Percentiles rank a stretch among this genome's conserved stretches.
Conservation (phyloP, 2,329 filamentous ascomycete genomes). For the Scortechinia acanthostroma region DNA sequence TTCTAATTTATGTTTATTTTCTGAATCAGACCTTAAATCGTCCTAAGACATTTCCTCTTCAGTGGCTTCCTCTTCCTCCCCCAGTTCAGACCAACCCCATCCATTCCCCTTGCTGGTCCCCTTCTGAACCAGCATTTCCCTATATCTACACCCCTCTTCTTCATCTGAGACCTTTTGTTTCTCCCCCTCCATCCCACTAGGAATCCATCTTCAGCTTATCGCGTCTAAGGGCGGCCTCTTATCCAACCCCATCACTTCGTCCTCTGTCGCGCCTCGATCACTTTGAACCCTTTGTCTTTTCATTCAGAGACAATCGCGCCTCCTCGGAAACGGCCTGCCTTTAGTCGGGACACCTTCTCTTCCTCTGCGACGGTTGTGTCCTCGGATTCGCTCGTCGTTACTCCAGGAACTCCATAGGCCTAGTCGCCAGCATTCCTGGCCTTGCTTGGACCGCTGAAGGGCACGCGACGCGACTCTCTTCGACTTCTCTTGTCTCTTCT, state of each 20-base stretch:
- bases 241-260: background rate
- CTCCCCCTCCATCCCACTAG: background rate
- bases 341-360: too few species aligned
- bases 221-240: too few species aligned
- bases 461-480: background rate
- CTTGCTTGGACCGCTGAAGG: background rate
- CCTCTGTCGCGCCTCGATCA: background rate
- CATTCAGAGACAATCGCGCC: too few species aligned
- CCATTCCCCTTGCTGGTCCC: too few species aligned
- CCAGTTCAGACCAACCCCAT: too few species aligned
- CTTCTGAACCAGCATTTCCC: too few species aligned
- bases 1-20: too few species aligned
- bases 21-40: too few species aligned
- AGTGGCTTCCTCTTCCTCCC: too few species aligned
- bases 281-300: background rate
- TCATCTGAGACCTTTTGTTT: background rate
- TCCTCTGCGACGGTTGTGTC: background rate
- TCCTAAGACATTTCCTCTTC: too few species aligned
- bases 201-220: background rate
- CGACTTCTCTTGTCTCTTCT: background rate
- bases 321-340: background rate
- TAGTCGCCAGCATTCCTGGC: background rate
- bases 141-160: background rate
- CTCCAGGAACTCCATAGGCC: background rate
- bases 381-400: background rate